A percentile compares a stretch with the other conserved stretches of the same genome.
These are phyloP conservation scores for Plantago ovata DNA, from an alignment of 257 asterid genomes.

Conservation along the genomic window DNA sequence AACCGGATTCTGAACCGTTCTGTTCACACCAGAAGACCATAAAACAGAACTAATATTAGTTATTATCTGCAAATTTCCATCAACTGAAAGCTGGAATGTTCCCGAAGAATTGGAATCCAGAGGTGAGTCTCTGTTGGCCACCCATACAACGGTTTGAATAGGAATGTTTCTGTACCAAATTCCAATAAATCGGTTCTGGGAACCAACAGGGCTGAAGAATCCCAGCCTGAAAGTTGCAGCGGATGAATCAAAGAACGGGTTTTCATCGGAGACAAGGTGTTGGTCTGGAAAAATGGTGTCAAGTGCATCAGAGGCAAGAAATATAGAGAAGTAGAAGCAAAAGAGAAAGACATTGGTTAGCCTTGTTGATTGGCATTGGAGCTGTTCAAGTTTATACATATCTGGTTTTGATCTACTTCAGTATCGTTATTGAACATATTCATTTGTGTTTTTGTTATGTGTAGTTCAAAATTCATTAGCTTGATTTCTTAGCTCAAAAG, in stretches of 20 bases:
- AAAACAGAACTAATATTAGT: not conserved
- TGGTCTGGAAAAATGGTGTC: constrained; percentile 2
- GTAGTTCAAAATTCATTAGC: too few species aligned
- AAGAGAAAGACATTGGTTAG: constrained; percentile 9
- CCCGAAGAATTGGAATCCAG: constrained; percentile 10
- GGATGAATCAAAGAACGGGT: constrained; percentile 18
- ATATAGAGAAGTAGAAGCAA: not conserved
- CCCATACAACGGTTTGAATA: constrained; percentile 13
- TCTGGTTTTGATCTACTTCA: not conserved
- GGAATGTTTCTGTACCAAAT: constrained; percentile 17
- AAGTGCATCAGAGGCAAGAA: not conserved
- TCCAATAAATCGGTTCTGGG: constrained; percentile 18
- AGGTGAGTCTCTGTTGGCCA: constrained; percentile 20
- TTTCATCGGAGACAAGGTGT: constrained; percentile 15
- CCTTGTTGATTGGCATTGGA: too few species aligned
- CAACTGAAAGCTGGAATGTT: constrained; percentile 7
- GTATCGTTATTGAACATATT: too few species aligned
- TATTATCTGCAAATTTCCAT: constrained; percentile 6
- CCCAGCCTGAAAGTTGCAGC: constrained; percentile 25
- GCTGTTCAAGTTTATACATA: constrained; percentile 3
- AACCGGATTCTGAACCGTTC: not conserved
- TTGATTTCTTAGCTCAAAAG: too few species aligned
- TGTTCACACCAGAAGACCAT: constrained; percentile 19
- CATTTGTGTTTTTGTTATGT: too few species aligned
- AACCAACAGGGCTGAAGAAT: constrained; percentile 19